Percentiles rank a stretch among this genome's conserved stretches.
These are phyloP conservation scores for Chamaecyparis obtusa DNA, from an alignment of 75 land plant genomes.

Conservation along the genomic window DNA sequence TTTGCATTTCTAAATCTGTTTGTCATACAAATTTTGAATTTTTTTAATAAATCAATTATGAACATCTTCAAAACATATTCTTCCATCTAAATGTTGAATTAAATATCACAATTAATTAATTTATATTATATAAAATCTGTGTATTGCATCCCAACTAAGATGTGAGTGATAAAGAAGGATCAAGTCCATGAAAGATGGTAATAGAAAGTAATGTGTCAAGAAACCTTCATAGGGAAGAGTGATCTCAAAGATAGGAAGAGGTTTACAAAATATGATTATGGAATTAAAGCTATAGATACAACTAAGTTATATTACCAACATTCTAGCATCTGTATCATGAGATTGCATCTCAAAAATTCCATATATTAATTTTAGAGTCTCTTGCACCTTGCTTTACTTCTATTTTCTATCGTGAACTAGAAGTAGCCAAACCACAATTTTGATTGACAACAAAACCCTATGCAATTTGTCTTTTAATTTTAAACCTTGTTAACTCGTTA, in stretches of 20 bases:
- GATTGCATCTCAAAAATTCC: constrained; percentile 22
- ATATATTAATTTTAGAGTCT: constrained; percentile 6
- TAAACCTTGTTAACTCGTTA: too few species aligned
- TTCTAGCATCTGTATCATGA: constrained; percentile 6
- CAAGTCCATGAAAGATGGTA: constrained; percentile 21
- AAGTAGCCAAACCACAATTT: neutral
- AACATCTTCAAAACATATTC: too few species aligned
- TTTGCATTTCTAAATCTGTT: too few species aligned
- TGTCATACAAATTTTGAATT: too few species aligned
- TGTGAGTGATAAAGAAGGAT: constrained; percentile 10
- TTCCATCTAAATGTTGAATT: too few species aligned
- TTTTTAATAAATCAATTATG: too few species aligned
- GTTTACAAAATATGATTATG: constrained; percentile 1
- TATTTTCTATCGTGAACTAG: constrained; percentile 15
- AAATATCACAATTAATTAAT: too few species aligned
- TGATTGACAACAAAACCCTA: neutral
- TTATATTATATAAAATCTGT: too few species aligned
- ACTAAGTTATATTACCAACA: constrained; percentile 15
- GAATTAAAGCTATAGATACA: constrained; percentile 20
- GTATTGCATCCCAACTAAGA: neutral
- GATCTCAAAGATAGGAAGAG: too few species aligned
- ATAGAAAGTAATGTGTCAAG: neutral
- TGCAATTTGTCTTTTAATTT: neutral
- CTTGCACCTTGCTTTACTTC: neutral
- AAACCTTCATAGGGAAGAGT: too few species aligned